These are phyloP conservation scores for Monosporozyma yasuniensis DNA, from an alignment of 805 yeast species.

Conservation along the genomic window DNA sequence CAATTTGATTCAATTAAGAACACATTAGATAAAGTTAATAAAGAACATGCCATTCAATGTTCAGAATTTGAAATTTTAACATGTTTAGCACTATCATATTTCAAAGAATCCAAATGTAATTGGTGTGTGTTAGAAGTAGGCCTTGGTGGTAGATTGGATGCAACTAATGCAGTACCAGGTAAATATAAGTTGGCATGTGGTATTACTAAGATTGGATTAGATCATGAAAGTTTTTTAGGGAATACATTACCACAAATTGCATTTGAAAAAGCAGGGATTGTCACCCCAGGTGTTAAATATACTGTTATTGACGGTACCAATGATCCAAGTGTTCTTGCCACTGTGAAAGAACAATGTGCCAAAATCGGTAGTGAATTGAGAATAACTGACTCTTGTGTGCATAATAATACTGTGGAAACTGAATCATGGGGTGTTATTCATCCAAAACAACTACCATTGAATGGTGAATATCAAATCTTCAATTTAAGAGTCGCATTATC, in stretches of 20 bases:
- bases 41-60: conserved; percentile 43
- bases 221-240: conserved; percentile 76
- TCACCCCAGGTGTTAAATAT: conserved; percentile 39
- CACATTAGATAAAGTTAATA: conserved; percentile 36
- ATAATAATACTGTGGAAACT: conserved; percentile 14
- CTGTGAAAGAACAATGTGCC: conserved; percentile 34
- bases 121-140: conserved; percentile 91
- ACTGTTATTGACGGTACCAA: conserved; percentile 70
- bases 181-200: conserved; percentile 52
- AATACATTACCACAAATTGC: conserved; percentile 58
- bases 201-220: conserved; percentile 77
- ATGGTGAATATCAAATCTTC: conserved; percentile 63
- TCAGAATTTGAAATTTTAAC: conserved; percentile 86
- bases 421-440: conserved; percentile 26
- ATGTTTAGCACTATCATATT: conserved; percentile 74
- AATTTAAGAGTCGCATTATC: conserved; percentile 63
- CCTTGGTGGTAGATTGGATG: conserved; percentile 80
- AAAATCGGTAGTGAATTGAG: conserved; percentile 24
- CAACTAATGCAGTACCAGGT: conserved; percentile 64
- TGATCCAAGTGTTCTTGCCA: conserved; percentile 39
- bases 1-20: conserved; percentile 40
- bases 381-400: conserved; percentile 14
- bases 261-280: conserved; percentile 76
- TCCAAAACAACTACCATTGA: conserved; percentile 42
- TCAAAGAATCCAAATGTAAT: conserved; percentile 48